These are phyloP conservation scores for Phytopythium kandeliae DNA, from an alignment of 352 stramenopile species.

Conservation along the genomic window DNA sequence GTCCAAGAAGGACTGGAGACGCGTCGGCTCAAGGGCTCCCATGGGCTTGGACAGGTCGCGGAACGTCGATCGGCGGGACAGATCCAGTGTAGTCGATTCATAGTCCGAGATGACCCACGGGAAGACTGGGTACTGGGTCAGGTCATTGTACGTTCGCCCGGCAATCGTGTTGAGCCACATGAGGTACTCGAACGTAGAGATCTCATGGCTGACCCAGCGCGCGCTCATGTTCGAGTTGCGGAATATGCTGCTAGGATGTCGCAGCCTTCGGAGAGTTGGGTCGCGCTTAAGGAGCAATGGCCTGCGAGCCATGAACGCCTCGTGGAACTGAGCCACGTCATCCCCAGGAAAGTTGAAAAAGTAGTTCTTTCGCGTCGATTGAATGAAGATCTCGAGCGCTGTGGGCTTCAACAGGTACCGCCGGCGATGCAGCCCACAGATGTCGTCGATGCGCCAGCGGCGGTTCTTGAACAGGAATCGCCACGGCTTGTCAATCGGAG, in stretches of 20 bases:
- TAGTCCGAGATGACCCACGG: slow-evolving; percentile 90
- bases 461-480: slow-evolving; percentile 71
- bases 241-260: slow-evolving; percentile 78
- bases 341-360: slow-evolving; percentile 71
- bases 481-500: slow-evolving; percentile 37
- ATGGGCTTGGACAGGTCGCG: slow-evolving; percentile 97
- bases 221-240: slow-evolving; percentile 65
- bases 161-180: slow-evolving; percentile 91
- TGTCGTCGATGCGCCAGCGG: slow-evolving; percentile 68
- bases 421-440: slow-evolving; percentile 56
- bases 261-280: slow-evolving; percentile 66
- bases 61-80: slow-evolving; percentile 77
- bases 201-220: slow-evolving; percentile 78
- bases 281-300: slow-evolving; percentile 63
- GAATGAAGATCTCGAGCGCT: slow-evolving; percentile 76
- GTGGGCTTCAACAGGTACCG: slow-evolving; percentile 81
- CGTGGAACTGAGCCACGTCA: slow-evolving; percentile 55
- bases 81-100: slow-evolving; percentile 61
- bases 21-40: slow-evolving; percentile 91
- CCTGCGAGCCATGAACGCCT: slow-evolving; percentile 51
- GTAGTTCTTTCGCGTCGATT: slow-evolving; percentile 81
- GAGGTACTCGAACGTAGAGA: slow-evolving; percentile 97
- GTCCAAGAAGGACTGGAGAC: slow-evolving; percentile 92
- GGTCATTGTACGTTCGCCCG: slow-evolving; percentile 87
- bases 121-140: slow-evolving; percentile 96